Evolutionary conservation across 805 yeast genomes (phyloP).

Genomic region (Nakazawaea siamensis): DNA sequence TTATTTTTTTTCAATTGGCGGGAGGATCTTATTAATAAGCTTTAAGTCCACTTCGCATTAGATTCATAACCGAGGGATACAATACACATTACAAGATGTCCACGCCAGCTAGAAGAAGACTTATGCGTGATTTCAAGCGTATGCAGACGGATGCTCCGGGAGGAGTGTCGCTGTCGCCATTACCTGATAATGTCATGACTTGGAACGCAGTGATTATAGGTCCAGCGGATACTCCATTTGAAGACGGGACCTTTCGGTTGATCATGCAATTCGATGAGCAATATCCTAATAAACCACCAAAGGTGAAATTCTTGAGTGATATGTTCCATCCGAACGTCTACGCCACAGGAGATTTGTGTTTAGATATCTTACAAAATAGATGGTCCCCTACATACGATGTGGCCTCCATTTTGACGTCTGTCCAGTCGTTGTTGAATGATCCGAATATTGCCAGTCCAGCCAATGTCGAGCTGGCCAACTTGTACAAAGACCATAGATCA

Average conservation of each 20-base stretch:
- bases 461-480: slow-evolving; percentile 93
- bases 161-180: slow-evolving; percentile 95
- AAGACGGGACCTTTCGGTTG: slow-evolving; percentile 92
- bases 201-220: slow-evolving; percentile 99
- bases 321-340: slow-evolving; percentile 99
- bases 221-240: slow-evolving; percentile 95
- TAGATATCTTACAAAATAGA: slow-evolving; percentile 91
- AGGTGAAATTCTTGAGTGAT: slow-evolving; percentile 81
- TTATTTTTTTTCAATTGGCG: no score
- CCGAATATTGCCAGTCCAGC: slow-evolving; percentile 97
- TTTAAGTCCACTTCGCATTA: no score
- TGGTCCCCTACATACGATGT: slow-evolving; percentile 99
- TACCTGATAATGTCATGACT: slow-evolving; percentile 94
- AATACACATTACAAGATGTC: slow-evolving; percentile 81
- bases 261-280: slow-evolving; percentile 89
- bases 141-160: slow-evolving; percentile 98
- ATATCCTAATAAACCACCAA: slow-evolving; percentile 95
- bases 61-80: no score
- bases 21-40: no score
- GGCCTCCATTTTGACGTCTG: slow-evolving; percentile 86
- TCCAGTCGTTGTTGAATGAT: slow-evolving; percentile 87
- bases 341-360: slow-evolving; percentile 89
- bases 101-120: slow-evolving; percentile 96
- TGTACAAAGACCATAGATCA: slow-evolving; percentile 89
- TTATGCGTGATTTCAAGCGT: slow-evolving; percentile 97